Evolutionary conservation across 2,329 filamentous ascomycete genomes (phyloP).

Genomic region (Hymenoscyphus repandus): DNA sequence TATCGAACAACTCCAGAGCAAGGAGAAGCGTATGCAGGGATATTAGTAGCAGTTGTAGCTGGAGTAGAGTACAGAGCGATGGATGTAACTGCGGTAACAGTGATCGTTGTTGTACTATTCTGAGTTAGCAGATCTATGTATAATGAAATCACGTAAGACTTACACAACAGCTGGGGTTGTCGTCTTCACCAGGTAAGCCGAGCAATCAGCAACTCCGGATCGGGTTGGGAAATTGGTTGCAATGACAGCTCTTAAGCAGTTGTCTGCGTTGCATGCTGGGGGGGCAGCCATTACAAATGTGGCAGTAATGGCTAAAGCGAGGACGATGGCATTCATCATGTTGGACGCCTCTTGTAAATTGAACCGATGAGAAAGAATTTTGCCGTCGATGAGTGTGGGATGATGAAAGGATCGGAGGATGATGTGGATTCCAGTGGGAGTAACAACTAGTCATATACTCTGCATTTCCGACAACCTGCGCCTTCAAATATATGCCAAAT

Average conservation of each 20-base stretch:
- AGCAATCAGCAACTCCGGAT: conserved; percentile 3
- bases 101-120: not conserved
- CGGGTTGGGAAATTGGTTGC: conserved; percentile 1
- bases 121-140: not conserved
- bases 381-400: too few species aligned
- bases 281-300: not conserved
- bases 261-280: not conserved
- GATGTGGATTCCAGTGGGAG: too few species aligned
- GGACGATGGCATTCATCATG: not conserved
- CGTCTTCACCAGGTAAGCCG: not conserved
- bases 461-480: too few species aligned
- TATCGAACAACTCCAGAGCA: conserved; percentile 5
- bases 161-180: not conserved
- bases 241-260: conserved; percentile 1
- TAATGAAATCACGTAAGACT: not conserved
- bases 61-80: not conserved
- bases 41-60: not conserved
- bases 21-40: conserved; percentile 6
- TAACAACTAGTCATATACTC: too few species aligned
- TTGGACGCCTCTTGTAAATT: not conserved
- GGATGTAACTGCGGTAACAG: not conserved
- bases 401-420: too few species aligned
- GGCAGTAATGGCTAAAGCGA: not conserved
- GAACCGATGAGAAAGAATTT: too few species aligned
- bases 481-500: too few species aligned